Conservation (phyloP, 2,329 filamentous ascomycete genomes). For the Curvularia spicifera region DNA sequence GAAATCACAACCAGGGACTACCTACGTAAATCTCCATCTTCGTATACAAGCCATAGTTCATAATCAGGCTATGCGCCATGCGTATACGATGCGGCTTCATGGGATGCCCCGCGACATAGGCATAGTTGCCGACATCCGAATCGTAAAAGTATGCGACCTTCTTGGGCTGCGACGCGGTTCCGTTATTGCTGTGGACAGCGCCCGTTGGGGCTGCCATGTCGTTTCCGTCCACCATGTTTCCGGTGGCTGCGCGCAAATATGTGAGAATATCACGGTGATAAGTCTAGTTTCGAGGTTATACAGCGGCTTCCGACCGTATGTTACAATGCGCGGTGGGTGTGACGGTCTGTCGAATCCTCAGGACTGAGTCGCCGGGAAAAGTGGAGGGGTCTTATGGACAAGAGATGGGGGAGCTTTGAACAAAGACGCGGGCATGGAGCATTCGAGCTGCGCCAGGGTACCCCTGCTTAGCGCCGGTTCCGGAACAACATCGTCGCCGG, state of each 20-base stretch:
- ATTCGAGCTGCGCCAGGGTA: slow-evolving; percentile 18
- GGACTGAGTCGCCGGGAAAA: slow-evolving; percentile 1
- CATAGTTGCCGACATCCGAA: slow-evolving; percentile 97
- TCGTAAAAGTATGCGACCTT: slow-evolving; percentile 99
- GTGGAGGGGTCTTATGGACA: slow-evolving; percentile 12
- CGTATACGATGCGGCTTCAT: slow-evolving; percentile 74
- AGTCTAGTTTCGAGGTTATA: neutral
- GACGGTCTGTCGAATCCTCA: neutral
- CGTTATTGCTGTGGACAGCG: slow-evolving; percentile 28
- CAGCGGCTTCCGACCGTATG: neutral
- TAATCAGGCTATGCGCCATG: slow-evolving; percentile 69
- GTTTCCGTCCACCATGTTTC: slow-evolving; percentile 22
- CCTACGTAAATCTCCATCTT: slow-evolving; percentile 74
- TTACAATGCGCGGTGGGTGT: neutral
- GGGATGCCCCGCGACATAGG: slow-evolving; percentile 78
- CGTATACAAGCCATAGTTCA: slow-evolving; percentile 76
- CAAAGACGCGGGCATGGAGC: slow-evolving; percentile 19
- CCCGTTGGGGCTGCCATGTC: slow-evolving; percentile 16
- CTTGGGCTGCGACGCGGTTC: slow-evolving; percentile 57
- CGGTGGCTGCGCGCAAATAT: slow-evolving; percentile 25
- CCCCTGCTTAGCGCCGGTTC: slow-evolving; percentile 17
- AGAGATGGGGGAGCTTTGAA: slow-evolving; percentile 21
- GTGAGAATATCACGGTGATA: slow-evolving; percentile 8
- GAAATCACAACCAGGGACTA: slow-evolving; percentile 8
- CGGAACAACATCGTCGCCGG: slow-evolving; percentile 21